Base-by-base conservation (phyloP, 2,329 filamentous ascomycete species). In the Monosporascus sp. region DNA sequence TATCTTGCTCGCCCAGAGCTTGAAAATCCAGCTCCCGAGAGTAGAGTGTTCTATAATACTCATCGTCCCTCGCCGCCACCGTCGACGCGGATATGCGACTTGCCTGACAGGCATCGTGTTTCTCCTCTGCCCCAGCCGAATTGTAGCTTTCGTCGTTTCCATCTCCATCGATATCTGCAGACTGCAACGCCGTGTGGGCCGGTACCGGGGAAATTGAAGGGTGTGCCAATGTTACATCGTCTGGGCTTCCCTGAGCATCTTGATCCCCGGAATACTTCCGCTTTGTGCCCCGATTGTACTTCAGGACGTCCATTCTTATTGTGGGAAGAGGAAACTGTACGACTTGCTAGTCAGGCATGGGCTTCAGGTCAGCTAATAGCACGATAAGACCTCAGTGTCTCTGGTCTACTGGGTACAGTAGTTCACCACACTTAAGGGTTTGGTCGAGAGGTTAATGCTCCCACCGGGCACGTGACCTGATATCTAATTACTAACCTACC, bases 21-120 rank as follows among this genome's bases (percentile, higher is more conserved):
- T 47, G 19, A 41, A 69, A 69, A 51, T 69, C 58, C 0, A 55
- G 55, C 19, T 64, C 62, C 7, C 37, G 46, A n/a, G 56, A 34
- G 47, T 69, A 69, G 8, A 69, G 59, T 8, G 46, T 40, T 24
- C 48, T 54, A 46, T 60, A 69, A 19, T 65, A 61, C n/a, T 56
- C 52, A 11, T 68, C 66, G 26, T 56, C 40, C 26, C 48, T 50
- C 16, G 20, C 24, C 17, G n/a, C 31, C 20, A 31, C 27, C 27
- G 11, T 31, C 27, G 27, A 31, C 27, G 9, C 27, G 27, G 27
- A 9, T 31, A 31, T 3, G 9, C 11, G 9, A 31, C 27, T 31
- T 31, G 9, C 9, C 27, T 31, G 27, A 31, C 27, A 31, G 27
- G 27, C 27, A 11, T 31, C 27, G 9, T 9, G 27, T 9, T 14